A percentile compares a stretch with the other conserved stretches of the same genome.
phyloP scores from a whole-genome alignment of 768 basidiomycete species.

The Phaeotremella skinneri region DNA sequence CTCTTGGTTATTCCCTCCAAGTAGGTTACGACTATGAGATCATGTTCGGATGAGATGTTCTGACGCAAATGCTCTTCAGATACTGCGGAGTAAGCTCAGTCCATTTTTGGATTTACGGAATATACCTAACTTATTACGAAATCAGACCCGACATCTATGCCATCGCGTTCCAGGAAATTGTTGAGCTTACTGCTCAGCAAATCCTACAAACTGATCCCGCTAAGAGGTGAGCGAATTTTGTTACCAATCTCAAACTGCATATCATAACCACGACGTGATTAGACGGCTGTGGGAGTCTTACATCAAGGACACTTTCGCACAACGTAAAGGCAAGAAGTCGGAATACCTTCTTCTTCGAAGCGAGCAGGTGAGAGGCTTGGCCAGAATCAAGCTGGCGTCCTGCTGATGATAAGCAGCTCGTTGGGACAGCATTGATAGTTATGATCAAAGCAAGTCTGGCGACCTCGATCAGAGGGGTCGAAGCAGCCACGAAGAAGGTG shows the following conservation, averaged over 20 bases:
- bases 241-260: background rate
- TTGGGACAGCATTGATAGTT: slow-evolving; percentile 87
- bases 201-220: slow-evolving; percentile 95
- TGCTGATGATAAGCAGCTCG: slow-evolving; percentile 60
- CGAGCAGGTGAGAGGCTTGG: slow-evolving; percentile 66
- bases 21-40: slow-evolving; percentile 56
- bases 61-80: slow-evolving; percentile 32
- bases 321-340: slow-evolving; percentile 64
- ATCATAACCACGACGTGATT: slow-evolving; percentile 7
- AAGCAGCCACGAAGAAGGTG: slow-evolving; percentile 87
- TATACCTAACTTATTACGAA: slow-evolving; percentile 14
- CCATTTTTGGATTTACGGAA: background rate
- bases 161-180: slow-evolving; percentile 94
- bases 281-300: slow-evolving; percentile 84
- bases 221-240: slow-evolving; percentile 61
- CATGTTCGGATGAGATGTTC: background rate
- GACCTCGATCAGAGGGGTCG: slow-evolving; percentile 81
- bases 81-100: slow-evolving; percentile 57
- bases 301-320: slow-evolving; percentile 74
- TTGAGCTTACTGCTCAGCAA: slow-evolving; percentile 94
- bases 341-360: slow-evolving; percentile 84
- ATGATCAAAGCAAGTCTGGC: slow-evolving; percentile 75
- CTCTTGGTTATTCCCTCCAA: slow-evolving; percentile 86
- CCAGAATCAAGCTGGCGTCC: slow-evolving; percentile 7
- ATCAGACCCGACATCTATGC: slow-evolving; percentile 81